Conservation (phyloP, 495 filamentous ascomycete species). For the Podospora comata region DNA sequence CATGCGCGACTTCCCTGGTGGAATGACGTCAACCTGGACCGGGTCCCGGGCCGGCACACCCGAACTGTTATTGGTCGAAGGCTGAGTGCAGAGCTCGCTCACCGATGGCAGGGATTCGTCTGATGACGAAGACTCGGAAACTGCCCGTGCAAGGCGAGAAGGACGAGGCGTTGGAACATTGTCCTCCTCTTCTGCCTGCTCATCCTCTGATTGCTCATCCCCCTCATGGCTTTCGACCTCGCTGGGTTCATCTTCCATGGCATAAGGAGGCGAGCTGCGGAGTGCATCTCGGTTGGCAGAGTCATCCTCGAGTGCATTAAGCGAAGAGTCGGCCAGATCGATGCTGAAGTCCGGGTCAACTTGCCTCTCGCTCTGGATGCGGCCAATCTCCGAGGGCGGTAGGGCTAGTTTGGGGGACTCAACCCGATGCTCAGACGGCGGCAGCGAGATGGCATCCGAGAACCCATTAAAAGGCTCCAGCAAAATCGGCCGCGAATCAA, state of each 20-base stretch:
- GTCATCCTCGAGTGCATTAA: conserved; percentile 16
- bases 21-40: conserved; percentile 16
- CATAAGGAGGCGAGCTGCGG: not conserved
- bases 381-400: conserved; percentile 32
- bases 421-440: conserved; percentile 11
- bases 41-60: conserved; percentile 18
- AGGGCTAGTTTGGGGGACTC: conserved; percentile 21
- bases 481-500: conserved; percentile 28
- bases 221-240: not conserved
- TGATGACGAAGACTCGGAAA: conserved; percentile 19
- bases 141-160: not conserved
- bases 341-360: conserved; percentile 34
- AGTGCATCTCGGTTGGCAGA: not conserved
- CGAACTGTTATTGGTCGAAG: conserved; percentile 22
- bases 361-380: conserved; percentile 40
- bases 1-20: conserved; percentile 19
- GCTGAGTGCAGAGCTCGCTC: conserved; percentile 36
- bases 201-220: not conserved
- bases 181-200: not conserved
- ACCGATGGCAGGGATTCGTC: conserved; percentile 37
- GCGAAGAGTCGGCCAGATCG: conserved; percentile 28
- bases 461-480: conserved; percentile 32
- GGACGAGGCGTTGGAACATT: not conserved
- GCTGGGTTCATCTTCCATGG: not conserved
- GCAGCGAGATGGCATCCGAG: conserved; percentile 23